These are phyloP conservation scores for Coniochaeta prunicola DNA, from an alignment of 2,329 filamentous ascomycete species.

Conservation along the genomic window DNA sequence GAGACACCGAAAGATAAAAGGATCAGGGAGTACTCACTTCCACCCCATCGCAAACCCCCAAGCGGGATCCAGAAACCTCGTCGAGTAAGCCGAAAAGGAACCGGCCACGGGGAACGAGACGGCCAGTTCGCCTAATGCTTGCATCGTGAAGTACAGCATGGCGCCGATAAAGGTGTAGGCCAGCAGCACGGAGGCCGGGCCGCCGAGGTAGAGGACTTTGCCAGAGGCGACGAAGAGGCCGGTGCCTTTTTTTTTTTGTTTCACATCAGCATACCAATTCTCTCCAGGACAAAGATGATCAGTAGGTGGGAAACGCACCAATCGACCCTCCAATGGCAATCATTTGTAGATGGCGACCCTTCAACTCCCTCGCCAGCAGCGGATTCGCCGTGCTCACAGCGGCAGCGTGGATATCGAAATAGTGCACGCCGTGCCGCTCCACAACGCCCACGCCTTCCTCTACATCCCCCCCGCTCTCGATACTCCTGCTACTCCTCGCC, in stretches of 20 bases:
- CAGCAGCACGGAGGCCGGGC: slow-evolving; percentile 70
- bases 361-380: slow-evolving; percentile 68
- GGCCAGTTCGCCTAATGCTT: slow-evolving; percentile 85
- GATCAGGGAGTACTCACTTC: slow-evolving; percentile 52
- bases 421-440: slow-evolving; percentile 34
- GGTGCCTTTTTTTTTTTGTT: slow-evolving; percentile 44
- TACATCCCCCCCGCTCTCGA: not conserved
- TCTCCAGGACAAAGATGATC: slow-evolving; percentile 2
- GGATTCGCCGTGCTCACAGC: slow-evolving; percentile 70
- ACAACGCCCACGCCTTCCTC: slow-evolving; percentile 7
- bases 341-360: slow-evolving; percentile 88
- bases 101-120: slow-evolving; percentile 87
- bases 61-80: slow-evolving; percentile 84
- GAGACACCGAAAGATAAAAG: not conserved
- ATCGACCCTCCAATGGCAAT: slow-evolving; percentile 94
- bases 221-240: slow-evolving; percentile 85
- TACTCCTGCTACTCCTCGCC: not conserved
- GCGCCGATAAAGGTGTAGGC: slow-evolving; percentile 72
- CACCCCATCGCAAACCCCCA: slow-evolving; percentile 96
- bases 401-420: slow-evolving; percentile 49
- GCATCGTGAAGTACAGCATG: slow-evolving; percentile 89
- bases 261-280: not conserved
- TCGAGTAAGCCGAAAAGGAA: slow-evolving; percentile 88
- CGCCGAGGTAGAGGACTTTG: slow-evolving; percentile 60
- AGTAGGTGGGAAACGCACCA: slow-evolving; percentile 33